Evolutionary conservation across 75 land plant species (phyloP), one percentile per base, ranked within the genome.

Genomic region (Ceratopteris richardii): DNA sequence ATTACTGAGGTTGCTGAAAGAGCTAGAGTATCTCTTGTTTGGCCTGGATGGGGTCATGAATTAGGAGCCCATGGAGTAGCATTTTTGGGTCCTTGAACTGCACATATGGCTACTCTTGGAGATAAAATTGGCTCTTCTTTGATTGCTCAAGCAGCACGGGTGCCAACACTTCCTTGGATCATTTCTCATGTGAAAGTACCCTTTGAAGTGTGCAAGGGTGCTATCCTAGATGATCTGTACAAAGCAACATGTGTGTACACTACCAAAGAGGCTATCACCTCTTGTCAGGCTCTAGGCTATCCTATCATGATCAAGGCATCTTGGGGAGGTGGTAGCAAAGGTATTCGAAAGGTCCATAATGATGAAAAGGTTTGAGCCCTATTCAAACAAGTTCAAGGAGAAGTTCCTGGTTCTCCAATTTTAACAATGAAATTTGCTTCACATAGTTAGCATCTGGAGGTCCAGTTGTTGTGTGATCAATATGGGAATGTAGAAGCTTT

Each of bases 41-140:
- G 98, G 98, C 98, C 98, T 64, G 98, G 98, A 51, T 94, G 98
- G 98, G 98, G 98, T 22, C 98, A 94, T 80, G 98, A 96, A 53
- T 60, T 94, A 44, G 51, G 36, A 46, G 83, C 81, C 16, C 84
- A 77, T 50, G 90, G 82, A 9, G 86, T 89, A 23, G 46, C 87
- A 50, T 94, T 94, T 73, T 75, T 94, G 60, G 98, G 98, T 31
- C 98, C 98, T 28, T 96, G 96, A 53, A 74, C 91, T 53, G 58
- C 70, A 41, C 83, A 96, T 37, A 94, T 94, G 98, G 81, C 87
- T 42, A 96, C 98, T 43, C 60, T 94, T 29, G 98, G 98, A 58
- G 98, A 94, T 65, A 94, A 94, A 63, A 90, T 94, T 56, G 98
- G 98, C 31, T 94, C 98, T 29, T 89, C 98, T 1, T 67, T 94